Conservation (phyloP, 768 basidiomycete species). For the Phlegmacium glaucopus region DNA sequence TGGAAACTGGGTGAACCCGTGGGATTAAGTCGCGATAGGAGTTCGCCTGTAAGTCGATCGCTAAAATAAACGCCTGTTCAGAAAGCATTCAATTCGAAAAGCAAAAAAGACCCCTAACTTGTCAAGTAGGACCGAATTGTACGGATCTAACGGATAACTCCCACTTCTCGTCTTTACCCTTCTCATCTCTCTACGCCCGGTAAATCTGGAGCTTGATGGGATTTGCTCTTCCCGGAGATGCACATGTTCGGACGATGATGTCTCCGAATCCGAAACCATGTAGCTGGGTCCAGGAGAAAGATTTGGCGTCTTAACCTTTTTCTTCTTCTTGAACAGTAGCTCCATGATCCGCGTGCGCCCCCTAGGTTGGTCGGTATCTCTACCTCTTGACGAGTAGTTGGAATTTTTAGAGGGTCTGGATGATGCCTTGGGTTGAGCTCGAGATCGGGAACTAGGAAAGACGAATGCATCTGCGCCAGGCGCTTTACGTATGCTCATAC, state of each 20-base stretch:
- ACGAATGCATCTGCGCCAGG: conserved; percentile 1
- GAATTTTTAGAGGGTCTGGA: conserved; percentile 1
- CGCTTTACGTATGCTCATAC: too few species aligned
- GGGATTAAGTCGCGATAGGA: conserved; percentile 54
- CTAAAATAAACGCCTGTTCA: conserved; percentile 30
- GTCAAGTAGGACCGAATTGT: conserved; percentile 49
- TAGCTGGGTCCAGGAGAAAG: neutral
- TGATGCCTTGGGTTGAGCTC: conserved; percentile 14
- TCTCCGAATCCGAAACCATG: conserved; percentile 3
- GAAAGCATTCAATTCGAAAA: conserved; percentile 2
- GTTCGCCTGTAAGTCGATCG: conserved; percentile 50
- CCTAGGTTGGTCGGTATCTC: neutral
- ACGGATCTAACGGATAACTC: conserved; percentile 34
- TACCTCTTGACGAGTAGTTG: neutral
- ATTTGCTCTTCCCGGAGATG: too few species aligned
- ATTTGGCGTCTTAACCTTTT: conserved; percentile 8
- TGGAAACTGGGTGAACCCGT: conserved; percentile 57
- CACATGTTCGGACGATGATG: neutral
- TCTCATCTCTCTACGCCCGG: conserved; percentile 10
- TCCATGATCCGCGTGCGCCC: conserved; percentile 21
- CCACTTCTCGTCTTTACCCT: conserved; percentile 22
- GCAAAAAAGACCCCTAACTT: conserved; percentile 44
- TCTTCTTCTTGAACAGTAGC: conserved; percentile 19
- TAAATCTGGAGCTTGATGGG: neutral
- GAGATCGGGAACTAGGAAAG: conserved; percentile 19